These are phyloP conservation scores for Talaromyces liani DNA, from an alignment of 495 filamentous ascomycete genomes.

Conservation along the genomic window DNA sequence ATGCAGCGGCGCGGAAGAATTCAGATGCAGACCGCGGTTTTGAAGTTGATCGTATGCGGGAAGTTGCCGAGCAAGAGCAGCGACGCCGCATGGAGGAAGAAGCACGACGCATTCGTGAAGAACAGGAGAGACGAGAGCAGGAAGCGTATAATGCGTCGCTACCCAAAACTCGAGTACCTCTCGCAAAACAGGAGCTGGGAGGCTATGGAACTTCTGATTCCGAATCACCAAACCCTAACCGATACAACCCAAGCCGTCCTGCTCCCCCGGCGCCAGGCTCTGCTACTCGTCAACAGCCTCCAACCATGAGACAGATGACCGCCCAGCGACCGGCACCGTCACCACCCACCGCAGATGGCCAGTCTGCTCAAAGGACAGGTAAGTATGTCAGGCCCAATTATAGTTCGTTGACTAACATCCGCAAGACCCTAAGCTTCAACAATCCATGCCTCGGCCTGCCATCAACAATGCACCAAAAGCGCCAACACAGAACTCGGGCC, in stretches of 20 bases:
- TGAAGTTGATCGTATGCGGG: slow-evolving; percentile 40
- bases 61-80: slow-evolving; percentile 39
- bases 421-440: slow-evolving; percentile 30
- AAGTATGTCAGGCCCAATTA: slow-evolving; percentile 1
- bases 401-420: not conserved
- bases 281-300: slow-evolving; percentile 35
- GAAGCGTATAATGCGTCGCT: slow-evolving; percentile 83
- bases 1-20: slow-evolving; percentile 21
- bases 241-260: slow-evolving; percentile 76
- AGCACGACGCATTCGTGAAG: slow-evolving; percentile 36
- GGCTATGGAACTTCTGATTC: slow-evolving; percentile 48
- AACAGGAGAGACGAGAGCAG: slow-evolving; percentile 63
- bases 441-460: slow-evolving; percentile 36
- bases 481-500: slow-evolving; percentile 30
- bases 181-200: slow-evolving; percentile 84
- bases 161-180: slow-evolving; percentile 63
- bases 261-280: slow-evolving; percentile 47
- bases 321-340: slow-evolving; percentile 53
- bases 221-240: slow-evolving; percentile 41
- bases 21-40: slow-evolving; percentile 28
- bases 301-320: slow-evolving; percentile 36
- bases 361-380: slow-evolving; percentile 4
- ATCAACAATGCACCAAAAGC: slow-evolving; percentile 22
- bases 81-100: slow-evolving; percentile 47
- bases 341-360: slow-evolving; percentile 31